phyloP scores from a whole-genome alignment of 2,329 filamentous ascomycete genomes.

The Fusarium sp. region DNA sequence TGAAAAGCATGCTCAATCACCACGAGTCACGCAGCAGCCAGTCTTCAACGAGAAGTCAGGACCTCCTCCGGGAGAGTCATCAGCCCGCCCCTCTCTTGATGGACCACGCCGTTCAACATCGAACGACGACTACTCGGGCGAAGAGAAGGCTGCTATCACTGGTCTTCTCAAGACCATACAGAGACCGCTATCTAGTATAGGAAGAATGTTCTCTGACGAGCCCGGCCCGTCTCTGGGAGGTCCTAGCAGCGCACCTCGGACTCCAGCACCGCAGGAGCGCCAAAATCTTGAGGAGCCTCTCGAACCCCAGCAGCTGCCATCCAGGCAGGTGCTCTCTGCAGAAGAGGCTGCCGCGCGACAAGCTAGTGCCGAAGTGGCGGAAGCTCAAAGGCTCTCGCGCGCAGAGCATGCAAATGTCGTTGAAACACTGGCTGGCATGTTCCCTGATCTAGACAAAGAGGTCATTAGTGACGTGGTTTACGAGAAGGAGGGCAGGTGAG shows the following conservation, averaged over 20 bases:
- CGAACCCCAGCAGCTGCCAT: constrained; percentile 51
- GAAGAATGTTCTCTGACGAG: constrained; percentile 89
- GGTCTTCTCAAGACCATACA: constrained; percentile 92
- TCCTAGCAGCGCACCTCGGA: constrained; percentile 51
- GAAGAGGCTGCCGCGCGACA: constrained; percentile 92
- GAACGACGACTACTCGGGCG: constrained; percentile 65
- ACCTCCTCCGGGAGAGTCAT: constrained; percentile 45
- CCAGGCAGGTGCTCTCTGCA: constrained; percentile 68
- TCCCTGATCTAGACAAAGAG: constrained; percentile 92
- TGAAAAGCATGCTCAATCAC: constrained; percentile 77
- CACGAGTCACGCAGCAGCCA: constrained; percentile 54
- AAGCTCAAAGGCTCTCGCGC: constrained; percentile 83
- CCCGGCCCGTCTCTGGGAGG: constrained; percentile 53
- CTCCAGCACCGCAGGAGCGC: constrained; percentile 52
- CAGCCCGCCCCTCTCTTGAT: constrained; percentile 58
- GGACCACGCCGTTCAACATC: constrained; percentile 66
- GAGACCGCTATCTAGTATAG: constrained; percentile 88
- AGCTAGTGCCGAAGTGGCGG: constrained; percentile 88
- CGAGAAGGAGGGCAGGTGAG: constrained; percentile 92
- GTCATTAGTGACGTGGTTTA: constrained; percentile 97
- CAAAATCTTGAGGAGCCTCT: constrained; percentile 48
- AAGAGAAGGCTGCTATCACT: constrained; percentile 84
- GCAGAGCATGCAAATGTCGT: constrained; percentile 92
- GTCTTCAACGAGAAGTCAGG: constrained; percentile 60
- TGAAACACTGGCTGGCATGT: constrained; percentile 95